Conservation (phyloP, 805 yeast genomes). For the Grigorovia yakushimaensis region DNA sequence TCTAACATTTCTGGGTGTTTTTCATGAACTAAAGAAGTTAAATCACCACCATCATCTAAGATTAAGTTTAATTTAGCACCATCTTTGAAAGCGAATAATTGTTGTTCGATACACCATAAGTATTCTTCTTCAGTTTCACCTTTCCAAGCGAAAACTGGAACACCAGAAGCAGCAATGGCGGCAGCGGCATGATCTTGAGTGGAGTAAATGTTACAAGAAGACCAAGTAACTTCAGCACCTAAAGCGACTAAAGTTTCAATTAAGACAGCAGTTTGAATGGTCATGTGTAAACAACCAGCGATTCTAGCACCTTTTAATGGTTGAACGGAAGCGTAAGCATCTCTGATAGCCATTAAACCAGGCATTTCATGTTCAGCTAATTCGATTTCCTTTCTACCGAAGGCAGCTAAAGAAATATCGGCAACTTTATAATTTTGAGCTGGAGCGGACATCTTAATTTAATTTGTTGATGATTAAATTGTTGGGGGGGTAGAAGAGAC, state of each 20-base stretch:
- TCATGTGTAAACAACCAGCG: conserved; percentile 99
- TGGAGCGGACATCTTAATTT: conserved; percentile 46
- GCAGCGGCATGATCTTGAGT: conserved; percentile 99
- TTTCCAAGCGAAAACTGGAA: conserved; percentile 99
- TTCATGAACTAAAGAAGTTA: conserved; percentile 92
- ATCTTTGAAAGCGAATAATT: conserved; percentile 95
- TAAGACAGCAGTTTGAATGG: conserved; percentile 97
- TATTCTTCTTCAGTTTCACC: conserved; percentile 99
- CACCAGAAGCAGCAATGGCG: conserved; percentile 98
- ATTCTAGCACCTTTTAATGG: conserved; percentile 97
- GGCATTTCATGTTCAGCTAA: conserved; percentile 99
- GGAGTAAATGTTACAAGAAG: conserved; percentile 98
- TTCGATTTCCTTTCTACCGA: conserved; percentile 99
- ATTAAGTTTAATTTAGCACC: conserved; percentile 90
- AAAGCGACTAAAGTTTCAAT: conserved; percentile 94
- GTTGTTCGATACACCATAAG: conserved; percentile 99
- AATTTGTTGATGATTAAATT: too few relatives aligned
- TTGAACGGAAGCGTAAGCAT: conserved; percentile 80
- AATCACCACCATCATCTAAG: conserved; percentile 98
- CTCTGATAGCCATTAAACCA: conserved; percentile 96
- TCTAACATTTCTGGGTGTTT: conserved; percentile 96
- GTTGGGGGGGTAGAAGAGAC: too few relatives aligned
- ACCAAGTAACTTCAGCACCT: conserved; percentile 99
- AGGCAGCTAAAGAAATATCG: conserved; percentile 96
- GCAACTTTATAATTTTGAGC: conserved; percentile 86